Conservation (phyloP, 2,329 filamentous ascomycete species). For the Hypoxylon sp. region DNA sequence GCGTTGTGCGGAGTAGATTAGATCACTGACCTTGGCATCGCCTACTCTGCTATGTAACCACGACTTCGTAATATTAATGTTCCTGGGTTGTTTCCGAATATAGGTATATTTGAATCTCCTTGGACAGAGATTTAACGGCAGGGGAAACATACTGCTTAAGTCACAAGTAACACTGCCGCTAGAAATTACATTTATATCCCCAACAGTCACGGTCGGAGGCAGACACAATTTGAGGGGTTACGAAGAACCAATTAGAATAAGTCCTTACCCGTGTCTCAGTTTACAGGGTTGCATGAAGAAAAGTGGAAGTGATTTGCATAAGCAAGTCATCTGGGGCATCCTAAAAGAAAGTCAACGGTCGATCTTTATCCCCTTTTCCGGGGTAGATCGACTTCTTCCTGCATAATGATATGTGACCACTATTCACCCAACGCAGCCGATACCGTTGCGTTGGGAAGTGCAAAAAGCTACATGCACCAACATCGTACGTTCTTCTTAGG, state of each 20-base stretch:
- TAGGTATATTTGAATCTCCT: not conserved
- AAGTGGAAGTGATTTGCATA: conserved; percentile 7
- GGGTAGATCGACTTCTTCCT: conserved; percentile 6
- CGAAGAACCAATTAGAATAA: not conserved
- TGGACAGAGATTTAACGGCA: not conserved
- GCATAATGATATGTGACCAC: not conserved
- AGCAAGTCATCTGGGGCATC: conserved; percentile 9
- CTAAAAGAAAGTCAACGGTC: not conserved
- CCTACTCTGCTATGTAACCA: not conserved
- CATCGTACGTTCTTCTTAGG: not conserved
- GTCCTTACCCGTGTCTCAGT: not conserved
- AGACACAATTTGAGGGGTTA: not conserved
- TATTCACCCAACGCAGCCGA: conserved; percentile 1
- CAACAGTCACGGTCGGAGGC: not conserved
- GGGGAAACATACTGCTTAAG: not conserved
- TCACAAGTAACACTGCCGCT: not conserved
- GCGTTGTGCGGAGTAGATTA: conserved; percentile 1
- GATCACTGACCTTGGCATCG: not conserved
- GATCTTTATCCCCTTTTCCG: conserved; percentile 13
- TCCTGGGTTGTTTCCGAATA: not conserved
- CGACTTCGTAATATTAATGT: not conserved
- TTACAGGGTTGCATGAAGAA: not conserved
- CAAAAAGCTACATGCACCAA: conserved; percentile 8
- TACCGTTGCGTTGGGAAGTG: conserved; percentile 14
- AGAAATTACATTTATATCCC: not conserved